phyloP scores from a whole-genome alignment of 139 green algal genomes.

The Picochlorum sp. region DNA sequence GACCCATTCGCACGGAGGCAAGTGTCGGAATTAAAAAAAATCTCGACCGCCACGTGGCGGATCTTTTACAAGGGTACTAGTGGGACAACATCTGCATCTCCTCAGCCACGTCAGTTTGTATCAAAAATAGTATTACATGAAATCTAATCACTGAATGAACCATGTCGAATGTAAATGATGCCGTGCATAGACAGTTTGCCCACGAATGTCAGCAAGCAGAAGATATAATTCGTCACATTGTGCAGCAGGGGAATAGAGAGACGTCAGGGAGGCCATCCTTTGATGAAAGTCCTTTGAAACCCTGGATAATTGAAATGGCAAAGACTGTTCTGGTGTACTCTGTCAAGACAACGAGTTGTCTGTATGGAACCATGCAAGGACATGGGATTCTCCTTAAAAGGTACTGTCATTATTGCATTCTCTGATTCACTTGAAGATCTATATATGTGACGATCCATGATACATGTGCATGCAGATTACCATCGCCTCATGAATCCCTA shows the following conservation, averaged over 20 bases:
- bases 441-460: too few species aligned
- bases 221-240: neutral
- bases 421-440: too few species aligned
- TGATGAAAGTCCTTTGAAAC: conserved; percentile 6
- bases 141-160: neutral
- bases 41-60: neutral
- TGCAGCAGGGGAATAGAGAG: neutral
- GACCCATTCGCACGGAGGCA: too few species aligned
- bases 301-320: conserved; percentile 6
- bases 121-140: neutral
- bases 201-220: neutral
- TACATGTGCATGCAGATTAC: neutral
- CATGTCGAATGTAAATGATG: too few species aligned
- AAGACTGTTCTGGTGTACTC: neutral
- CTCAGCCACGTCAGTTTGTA: too few species aligned
- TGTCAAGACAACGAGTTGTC: neutral
- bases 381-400: neutral
- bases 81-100: neutral
- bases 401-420: neutral
- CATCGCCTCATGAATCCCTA: conserved; percentile 13
- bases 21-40: conserved; percentile 2
- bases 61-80: neutral
- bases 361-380: neutral
- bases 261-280: neutral
- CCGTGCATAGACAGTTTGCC: too few species aligned